phyloP scores from a whole-genome alignment of 139 green algal species.

The Ulvella scutata region DNA sequence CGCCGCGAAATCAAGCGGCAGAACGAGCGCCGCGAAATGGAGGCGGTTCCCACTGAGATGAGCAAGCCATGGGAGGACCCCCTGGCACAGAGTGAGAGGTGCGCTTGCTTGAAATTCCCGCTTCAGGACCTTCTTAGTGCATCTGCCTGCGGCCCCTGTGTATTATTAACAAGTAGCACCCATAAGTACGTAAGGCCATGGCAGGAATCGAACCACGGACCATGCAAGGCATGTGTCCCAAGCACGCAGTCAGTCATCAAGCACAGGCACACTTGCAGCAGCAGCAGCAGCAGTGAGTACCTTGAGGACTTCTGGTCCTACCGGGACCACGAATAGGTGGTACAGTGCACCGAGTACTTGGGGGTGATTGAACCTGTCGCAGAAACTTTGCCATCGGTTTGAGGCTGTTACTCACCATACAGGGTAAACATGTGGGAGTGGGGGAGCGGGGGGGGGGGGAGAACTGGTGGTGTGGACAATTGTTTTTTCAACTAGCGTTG shows the following conservation, averaged over 20 bases:
- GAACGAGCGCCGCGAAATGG: slow-evolving; percentile 83
- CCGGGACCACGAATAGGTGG: too few relatives aligned
- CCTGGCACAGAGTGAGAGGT: slow-evolving; percentile 1
- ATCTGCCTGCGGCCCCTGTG: not conserved
- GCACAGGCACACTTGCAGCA: too few relatives aligned
- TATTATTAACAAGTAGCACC: too few relatives aligned
- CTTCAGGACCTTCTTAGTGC: not conserved
- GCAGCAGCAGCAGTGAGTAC: too few relatives aligned
- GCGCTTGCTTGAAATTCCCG: not conserved
- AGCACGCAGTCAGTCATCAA: not conserved
- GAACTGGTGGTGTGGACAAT: slow-evolving; percentile 45
- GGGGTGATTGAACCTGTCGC: too few relatives aligned
- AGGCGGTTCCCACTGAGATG: slow-evolving; percentile 87
- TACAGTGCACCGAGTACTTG: too few relatives aligned
- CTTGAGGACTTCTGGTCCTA: too few relatives aligned
- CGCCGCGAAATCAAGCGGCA: slow-evolving; percentile 87
- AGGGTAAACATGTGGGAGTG: slow-evolving; percentile 14
- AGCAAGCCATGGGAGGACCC: slow-evolving; percentile 90
- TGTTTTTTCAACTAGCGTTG: not conserved
- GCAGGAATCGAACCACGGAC: too few relatives aligned
- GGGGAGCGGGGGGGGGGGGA: slow-evolving; percentile 53
- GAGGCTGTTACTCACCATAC: too few relatives aligned
- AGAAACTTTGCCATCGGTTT: too few relatives aligned
- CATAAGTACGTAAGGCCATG: too few relatives aligned
- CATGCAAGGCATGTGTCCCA: too few relatives aligned